Evolutionary conservation across 2,329 filamentous ascomycete species (phyloP).

Genomic region (Emmonsiellopsis sp.): DNA sequence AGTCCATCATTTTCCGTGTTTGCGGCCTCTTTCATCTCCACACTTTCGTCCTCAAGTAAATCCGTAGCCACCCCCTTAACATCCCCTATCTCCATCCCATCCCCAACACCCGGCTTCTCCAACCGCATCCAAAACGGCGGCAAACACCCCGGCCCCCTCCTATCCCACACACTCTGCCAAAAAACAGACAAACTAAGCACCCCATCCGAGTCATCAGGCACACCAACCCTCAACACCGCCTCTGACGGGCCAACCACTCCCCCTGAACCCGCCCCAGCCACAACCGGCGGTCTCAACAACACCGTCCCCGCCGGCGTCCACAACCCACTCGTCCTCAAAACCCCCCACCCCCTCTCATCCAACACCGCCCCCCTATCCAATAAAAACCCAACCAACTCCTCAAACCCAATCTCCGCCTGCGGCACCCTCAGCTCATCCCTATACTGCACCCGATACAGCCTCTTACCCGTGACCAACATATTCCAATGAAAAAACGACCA

Average conservation of each 20-base stretch:
- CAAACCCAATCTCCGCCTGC: conserved; percentile 46
- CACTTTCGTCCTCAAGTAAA: background rate
- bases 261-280: conserved; percentile 33
- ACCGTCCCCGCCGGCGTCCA: conserved; percentile 54
- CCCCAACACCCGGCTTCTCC: conserved; percentile 13
- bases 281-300: conserved; percentile 44
- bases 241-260: no score
- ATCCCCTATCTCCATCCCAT: background rate
- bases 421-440: conserved; percentile 40
- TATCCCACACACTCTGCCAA: conserved; percentile 50
- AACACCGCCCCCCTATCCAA: conserved; percentile 56
- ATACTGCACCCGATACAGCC: conserved; percentile 56
- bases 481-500: conserved; percentile 62
- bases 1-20: background rate
- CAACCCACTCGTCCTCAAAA: conserved; percentile 48
- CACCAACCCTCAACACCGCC: conserved; percentile 43
- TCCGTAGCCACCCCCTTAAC: background rate
- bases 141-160: conserved; percentile 42
- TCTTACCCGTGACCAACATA: conserved; percentile 52
- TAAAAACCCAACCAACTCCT: conserved; percentile 53
- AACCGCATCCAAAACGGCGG: conserved; percentile 50
- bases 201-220: conserved; percentile 53
- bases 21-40: background rate
- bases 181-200: conserved; percentile 48
- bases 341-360: conserved; percentile 49